phyloP scores from a whole-genome alignment of 805 yeast species.

The Wickerhamomyces subpelliculosus region DNA sequence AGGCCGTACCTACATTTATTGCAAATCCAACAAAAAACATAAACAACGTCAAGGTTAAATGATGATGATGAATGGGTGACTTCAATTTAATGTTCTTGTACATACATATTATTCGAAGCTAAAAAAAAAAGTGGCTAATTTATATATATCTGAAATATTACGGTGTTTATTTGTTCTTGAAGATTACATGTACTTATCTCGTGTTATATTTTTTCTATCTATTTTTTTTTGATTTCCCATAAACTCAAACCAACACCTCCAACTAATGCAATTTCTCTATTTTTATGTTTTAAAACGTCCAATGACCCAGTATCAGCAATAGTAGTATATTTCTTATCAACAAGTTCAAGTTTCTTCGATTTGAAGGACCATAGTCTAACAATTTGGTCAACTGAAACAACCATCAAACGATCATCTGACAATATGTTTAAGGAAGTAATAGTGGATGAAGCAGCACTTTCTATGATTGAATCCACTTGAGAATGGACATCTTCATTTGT shows the following conservation, averaged over 20 bases:
- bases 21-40: constrained; percentile 89
- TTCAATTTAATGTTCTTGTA: too few relatives aligned
- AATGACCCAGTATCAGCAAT: constrained; percentile 88
- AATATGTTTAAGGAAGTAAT: constrained; percentile 55
- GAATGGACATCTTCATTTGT: constrained; percentile 17
- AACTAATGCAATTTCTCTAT: constrained; percentile 33
- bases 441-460: constrained; percentile 78
- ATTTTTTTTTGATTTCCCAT: constrained; percentile 28
- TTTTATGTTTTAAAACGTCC: constrained; percentile 29
- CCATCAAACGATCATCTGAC: constrained; percentile 32
- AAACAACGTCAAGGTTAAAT: constrained; percentile 81
- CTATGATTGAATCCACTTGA: constrained; percentile 27
- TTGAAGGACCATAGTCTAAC: constrained; percentile 53
- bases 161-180: not conserved
- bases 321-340: constrained; percentile 55
- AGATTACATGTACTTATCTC: too few relatives aligned
- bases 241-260: constrained; percentile 83
- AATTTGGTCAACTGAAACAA: constrained; percentile 81
- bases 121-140: too few relatives aligned
- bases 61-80: not conserved
- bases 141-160: not conserved
- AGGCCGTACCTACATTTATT: constrained; percentile 88
- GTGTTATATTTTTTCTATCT: not conserved
- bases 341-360: constrained; percentile 19
- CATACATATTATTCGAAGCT: too few relatives aligned